These are phyloP conservation scores for Avena atlantica DNA, from an alignment of 176 grass and related monocot species.

Conservation along the genomic window DNA sequence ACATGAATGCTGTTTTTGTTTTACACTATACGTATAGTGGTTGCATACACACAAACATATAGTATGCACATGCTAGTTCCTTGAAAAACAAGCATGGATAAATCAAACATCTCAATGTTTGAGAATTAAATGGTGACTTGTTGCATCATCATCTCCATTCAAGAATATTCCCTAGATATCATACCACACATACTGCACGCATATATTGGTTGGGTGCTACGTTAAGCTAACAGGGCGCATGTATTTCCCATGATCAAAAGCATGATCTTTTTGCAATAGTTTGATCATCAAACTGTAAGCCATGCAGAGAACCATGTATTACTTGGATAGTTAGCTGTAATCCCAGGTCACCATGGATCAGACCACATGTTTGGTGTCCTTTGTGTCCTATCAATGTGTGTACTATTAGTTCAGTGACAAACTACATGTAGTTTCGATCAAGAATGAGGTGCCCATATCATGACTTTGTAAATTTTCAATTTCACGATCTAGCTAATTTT, in stretches of 20 bases:
- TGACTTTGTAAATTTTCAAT: too few relatives aligned
- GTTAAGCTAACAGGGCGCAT: conserved; percentile 27
- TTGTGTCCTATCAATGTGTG: too few relatives aligned
- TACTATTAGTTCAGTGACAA: too few relatives aligned
- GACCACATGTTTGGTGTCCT: too few relatives aligned
- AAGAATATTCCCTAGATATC: conserved; percentile 52
- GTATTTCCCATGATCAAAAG: neutral
- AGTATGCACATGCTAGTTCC: too few relatives aligned
- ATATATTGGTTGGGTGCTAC: conserved; percentile 32
- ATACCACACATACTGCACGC: conserved; percentile 4
- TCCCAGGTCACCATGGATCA: too few relatives aligned
- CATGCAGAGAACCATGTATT: neutral
- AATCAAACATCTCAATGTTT: conserved; percentile 9
- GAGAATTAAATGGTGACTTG: conserved; percentile 44
- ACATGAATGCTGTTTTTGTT: neutral
- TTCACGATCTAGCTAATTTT: too few relatives aligned
- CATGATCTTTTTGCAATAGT: neutral
- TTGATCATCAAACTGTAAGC: neutral
- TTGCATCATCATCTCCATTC: conserved; percentile 51
- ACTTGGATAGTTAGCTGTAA: neutral
- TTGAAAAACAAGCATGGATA: neutral
- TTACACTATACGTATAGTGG: neutral
- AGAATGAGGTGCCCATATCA: too few relatives aligned
- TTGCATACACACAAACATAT: neutral
- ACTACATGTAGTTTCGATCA: too few relatives aligned